Evolutionary conservation across 768 basidiomycete genomes (phyloP).

Genomic region (Tylopilus intermedius): DNA sequence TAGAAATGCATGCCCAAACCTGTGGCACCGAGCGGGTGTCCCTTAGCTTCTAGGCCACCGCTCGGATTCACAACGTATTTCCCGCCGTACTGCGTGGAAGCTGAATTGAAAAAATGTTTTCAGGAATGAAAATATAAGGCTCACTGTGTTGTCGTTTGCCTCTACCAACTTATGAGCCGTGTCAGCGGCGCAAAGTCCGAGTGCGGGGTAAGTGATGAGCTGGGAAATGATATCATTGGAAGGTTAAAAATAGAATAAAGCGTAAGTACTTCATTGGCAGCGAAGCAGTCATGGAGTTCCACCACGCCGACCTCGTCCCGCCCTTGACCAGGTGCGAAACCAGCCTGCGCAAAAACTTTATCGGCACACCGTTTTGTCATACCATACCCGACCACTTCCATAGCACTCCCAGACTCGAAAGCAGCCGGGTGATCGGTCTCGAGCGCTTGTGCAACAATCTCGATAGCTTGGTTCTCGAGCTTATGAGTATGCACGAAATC

Average conservation of each 20-base stretch:
- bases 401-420: too few species aligned
- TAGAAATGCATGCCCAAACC: conserved; percentile 87
- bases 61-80: conserved; percentile 83
- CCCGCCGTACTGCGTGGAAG: conserved; percentile 59
- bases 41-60: conserved; percentile 85
- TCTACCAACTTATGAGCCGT: conserved; percentile 75
- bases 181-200: conserved; percentile 62
- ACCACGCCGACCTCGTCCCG: too few species aligned
- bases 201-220: conserved; percentile 78
- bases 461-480: too few species aligned
- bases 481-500: too few species aligned
- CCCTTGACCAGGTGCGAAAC: too few species aligned
- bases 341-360: too few species aligned
- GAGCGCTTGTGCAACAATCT: too few species aligned
- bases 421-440: too few species aligned
- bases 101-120: too few species aligned
- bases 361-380: too few species aligned
- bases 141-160: conserved; percentile 71
- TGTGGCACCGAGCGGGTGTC: conserved; percentile 79
- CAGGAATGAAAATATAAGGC: conserved; percentile 10
- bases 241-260: not conserved
- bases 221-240: conserved; percentile 21
- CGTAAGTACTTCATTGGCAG: conserved; percentile 63
- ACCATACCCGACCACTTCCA: too few species aligned
- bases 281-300: conserved; percentile 64